phyloP scores from a whole-genome alignment of 192 early-diverging fungal genomes.

The Obelidium mucronatum region DNA sequence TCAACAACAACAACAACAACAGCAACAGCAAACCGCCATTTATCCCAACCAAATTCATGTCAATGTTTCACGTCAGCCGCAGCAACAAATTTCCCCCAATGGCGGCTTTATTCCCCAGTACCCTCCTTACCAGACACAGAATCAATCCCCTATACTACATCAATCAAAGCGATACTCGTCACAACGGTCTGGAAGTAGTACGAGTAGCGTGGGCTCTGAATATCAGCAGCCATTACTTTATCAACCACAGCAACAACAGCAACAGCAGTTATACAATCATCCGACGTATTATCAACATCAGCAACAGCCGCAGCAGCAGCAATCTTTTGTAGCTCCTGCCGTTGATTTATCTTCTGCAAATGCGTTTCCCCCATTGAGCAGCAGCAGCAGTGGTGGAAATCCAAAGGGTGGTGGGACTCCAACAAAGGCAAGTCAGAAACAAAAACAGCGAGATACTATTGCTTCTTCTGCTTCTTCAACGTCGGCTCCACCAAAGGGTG shows the following conservation, averaged over 20 bases:
- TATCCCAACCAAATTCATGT: background rate
- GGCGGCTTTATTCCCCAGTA: no score
- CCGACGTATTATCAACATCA: background rate
- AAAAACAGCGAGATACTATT: background rate
- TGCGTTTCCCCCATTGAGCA: background rate
- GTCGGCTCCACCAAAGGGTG: no score
- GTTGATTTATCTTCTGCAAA: background rate
- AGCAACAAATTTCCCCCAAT: conserved; percentile 6
- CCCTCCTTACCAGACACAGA: no score
- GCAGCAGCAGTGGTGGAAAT: background rate
- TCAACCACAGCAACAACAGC: conserved; percentile 19
- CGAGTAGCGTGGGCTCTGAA: background rate
- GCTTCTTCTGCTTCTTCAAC: no score
- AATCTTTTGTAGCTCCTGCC: background rate
- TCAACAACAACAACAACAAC: conserved; percentile 5
- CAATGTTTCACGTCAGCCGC: background rate
- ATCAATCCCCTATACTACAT: background rate
- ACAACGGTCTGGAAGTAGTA: background rate
- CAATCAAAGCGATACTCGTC: conserved; percentile 17
- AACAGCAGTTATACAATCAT: conserved; percentile 22
- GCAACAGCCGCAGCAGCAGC: background rate
- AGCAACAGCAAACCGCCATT: background rate
- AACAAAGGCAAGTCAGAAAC: background rate
- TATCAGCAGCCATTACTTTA: conserved; percentile 6
- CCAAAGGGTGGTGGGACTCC: background rate